Percentiles rank a stretch among this genome's conserved stretches.
phyloP scores from a whole-genome alignment of 148 eudicot genomes.

The Chenopodium berlandieri region DNA sequence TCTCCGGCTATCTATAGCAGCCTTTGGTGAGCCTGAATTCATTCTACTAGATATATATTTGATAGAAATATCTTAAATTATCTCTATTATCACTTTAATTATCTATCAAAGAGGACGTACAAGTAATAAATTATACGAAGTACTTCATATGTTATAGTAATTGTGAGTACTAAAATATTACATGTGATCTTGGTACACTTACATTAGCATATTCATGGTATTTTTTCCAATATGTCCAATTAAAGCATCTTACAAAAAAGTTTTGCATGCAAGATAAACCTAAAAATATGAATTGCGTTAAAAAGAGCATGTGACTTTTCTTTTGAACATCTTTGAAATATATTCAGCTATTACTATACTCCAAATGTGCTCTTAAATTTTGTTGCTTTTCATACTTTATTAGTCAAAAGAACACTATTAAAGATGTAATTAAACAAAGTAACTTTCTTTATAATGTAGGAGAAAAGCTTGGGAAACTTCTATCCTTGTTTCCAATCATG shows the following conservation, averaged over 20 bases:
- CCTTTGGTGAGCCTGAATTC: constrained; percentile 57
- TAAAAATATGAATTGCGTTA: neutral
- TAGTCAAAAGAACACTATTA: constrained; percentile 1
- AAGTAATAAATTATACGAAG: too few relatives aligned
- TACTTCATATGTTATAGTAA: too few relatives aligned
- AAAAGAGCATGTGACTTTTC: neutral
- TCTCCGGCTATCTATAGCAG: constrained; percentile 68
- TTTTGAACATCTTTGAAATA: neutral
- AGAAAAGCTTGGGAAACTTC: constrained; percentile 60
- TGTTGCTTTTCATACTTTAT: neutral
- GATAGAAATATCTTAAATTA: too few relatives aligned
- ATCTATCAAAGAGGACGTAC: too few relatives aligned
- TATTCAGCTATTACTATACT: neutral
- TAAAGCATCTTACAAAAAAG: constrained; percentile 4
- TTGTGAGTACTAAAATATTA: too few relatives aligned
- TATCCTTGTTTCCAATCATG: constrained; percentile 68
- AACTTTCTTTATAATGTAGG: constrained; percentile 40
- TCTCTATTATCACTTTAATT: too few relatives aligned
- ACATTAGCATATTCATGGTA: neutral
- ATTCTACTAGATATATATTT: too few relatives aligned
- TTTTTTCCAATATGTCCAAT: neutral
- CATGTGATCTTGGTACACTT: too few relatives aligned
- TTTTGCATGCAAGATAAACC: constrained; percentile 11
- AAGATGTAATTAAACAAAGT: neutral
- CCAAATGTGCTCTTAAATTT: neutral